Conservation (phyloP, 2,329 filamentous ascomycete genomes). For the Epichloe sylvatica region DNA sequence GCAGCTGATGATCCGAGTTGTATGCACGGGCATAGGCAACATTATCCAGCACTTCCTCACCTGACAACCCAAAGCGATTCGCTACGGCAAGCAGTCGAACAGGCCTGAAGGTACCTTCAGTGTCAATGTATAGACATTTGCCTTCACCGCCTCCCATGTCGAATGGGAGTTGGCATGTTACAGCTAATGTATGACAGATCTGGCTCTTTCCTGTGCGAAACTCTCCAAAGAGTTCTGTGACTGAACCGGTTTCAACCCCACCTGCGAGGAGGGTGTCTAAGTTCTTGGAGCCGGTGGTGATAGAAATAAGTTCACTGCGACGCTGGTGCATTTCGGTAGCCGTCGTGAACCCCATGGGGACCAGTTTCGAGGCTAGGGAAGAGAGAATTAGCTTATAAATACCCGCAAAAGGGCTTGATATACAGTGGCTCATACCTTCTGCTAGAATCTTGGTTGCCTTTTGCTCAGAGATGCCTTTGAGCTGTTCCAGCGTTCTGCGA, state of each 20-base stretch:
- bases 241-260: conserved; percentile 90
- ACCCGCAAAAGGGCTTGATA: not conserved
- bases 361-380: conserved; percentile 68
- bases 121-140: conserved; percentile 97
- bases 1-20: conserved; percentile 95
- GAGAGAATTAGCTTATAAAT: conserved; percentile 6
- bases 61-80: conserved; percentile 84
- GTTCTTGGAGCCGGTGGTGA: conserved; percentile 95
- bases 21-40: conserved; percentile 96
- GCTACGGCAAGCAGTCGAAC: conserved; percentile 84
- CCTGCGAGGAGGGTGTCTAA: conserved; percentile 89
- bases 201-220: conserved; percentile 98
- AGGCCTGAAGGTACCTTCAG: conserved; percentile 90
- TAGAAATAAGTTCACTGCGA: conserved; percentile 91
- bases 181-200: conserved; percentile 95
- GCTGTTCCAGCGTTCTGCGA: conserved; percentile 71
- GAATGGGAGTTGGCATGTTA: conserved; percentile 93
- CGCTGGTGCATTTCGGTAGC: conserved; percentile 98
- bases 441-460: conserved; percentile 84
- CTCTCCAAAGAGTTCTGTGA: conserved; percentile 96
- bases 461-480: conserved; percentile 95
- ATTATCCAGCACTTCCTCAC: conserved; percentile 95
- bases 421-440: conserved; percentile 49
- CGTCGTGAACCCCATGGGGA: conserved; percentile 97
- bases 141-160: conserved; percentile 98